Percentiles rank a stretch among this genome's conserved stretches.
phyloP scores from a whole-genome alignment of 2,329 filamentous ascomycete species.

The Fusarium siculi region DNA sequence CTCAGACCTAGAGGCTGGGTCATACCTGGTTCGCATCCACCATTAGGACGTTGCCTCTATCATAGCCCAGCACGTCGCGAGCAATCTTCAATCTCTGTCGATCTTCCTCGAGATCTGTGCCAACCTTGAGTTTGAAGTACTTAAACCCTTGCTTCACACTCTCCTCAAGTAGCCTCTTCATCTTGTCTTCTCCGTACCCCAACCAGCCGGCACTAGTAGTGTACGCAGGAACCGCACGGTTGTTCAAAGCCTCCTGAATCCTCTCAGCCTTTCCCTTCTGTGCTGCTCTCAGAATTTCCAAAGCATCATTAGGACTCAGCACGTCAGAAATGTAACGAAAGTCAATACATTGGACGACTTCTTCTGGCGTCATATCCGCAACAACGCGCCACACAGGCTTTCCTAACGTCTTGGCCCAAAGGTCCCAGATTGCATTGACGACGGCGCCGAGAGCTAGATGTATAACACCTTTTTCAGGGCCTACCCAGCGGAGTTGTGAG shows the following conservation, averaged over 20 bases:
- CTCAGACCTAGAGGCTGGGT: fast-evolving
- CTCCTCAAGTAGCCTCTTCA: neutral
- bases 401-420: conserved; percentile 87
- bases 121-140: neutral
- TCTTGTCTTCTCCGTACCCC: neutral
- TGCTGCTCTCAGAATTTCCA: neutral
- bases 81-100: neutral
- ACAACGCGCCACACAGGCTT: conserved; percentile 93
- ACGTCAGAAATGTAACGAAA: conserved; percentile 93
- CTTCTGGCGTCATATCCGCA: conserved; percentile 86
- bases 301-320: neutral
- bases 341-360: conserved; percentile 88
- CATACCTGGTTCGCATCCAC: neutral
- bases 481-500: conserved; percentile 91
- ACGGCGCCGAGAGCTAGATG: conserved; percentile 89
- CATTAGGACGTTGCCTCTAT: neutral
- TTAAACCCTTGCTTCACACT: neutral
- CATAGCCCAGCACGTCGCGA: neutral
- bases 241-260: neutral
- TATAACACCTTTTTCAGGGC: conserved; percentile 92
- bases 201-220: neutral
- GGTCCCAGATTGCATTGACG: conserved; percentile 93
- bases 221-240: neutral
- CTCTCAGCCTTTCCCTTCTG: neutral
- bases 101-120: neutral